Percentiles rank a stretch among this genome's conserved stretches.
These are phyloP conservation scores for Ottelia alismoides DNA, from an alignment of 106 monocot species.

Conservation along the genomic window DNA sequence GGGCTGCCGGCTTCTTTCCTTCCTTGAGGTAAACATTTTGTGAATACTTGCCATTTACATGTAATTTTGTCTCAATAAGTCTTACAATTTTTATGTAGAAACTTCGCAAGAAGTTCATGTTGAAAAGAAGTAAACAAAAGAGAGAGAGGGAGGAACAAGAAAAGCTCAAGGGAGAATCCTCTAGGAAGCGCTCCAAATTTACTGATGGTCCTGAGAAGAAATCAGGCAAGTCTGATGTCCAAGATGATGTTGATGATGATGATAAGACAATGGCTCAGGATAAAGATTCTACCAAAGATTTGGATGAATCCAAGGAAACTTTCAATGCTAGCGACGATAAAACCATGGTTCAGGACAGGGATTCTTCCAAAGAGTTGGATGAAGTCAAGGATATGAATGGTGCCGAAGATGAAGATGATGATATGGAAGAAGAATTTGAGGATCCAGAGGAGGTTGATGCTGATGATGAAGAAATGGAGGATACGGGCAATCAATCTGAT, in stretches of 20 bases:
- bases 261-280: conserved; percentile 5
- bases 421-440: conserved; percentile 39
- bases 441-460: conserved; percentile 60
- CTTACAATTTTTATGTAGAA: conserved; percentile 32
- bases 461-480: conserved; percentile 39
- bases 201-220: conserved; percentile 14
- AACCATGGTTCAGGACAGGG: conserved; percentile 5
- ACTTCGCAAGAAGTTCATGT: conserved; percentile 38
- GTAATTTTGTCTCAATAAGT: no score
- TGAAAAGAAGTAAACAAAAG: conserved; percentile 49
- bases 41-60: neutral
- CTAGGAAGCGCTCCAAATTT: conserved; percentile 42
- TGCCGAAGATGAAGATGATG: conserved; percentile 18
- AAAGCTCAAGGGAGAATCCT: conserved; percentile 15
- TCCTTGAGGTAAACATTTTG: conserved; percentile 68
- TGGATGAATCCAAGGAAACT: conserved; percentile 1
- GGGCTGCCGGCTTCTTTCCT: conserved; percentile 70
- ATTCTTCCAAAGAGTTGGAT: conserved; percentile 9
- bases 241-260: neutral
- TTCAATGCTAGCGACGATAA: conserved; percentile 5
- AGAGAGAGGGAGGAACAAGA: conserved; percentile 52
- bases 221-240: conserved; percentile 5
- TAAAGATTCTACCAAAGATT: conserved; percentile 10
- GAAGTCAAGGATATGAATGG: conserved; percentile 6
- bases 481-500: conserved; percentile 9